These are phyloP conservation scores for Cystobasidium pallidum DNA, from an alignment of 1,284 basidiomycete species.

Conservation along the genomic window DNA sequence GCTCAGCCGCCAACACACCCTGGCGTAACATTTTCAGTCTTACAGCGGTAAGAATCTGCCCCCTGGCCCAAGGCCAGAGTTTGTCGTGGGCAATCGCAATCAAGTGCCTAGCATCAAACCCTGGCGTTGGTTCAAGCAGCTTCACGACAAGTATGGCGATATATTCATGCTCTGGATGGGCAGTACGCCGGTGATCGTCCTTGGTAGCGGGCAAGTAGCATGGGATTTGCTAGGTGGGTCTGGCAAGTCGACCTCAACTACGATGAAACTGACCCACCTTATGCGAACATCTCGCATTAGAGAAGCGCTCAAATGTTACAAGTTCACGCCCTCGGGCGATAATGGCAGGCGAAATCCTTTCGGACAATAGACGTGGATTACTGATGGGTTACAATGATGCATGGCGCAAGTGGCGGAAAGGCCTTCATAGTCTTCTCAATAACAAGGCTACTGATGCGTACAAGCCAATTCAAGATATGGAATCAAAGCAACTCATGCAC, in stretches of 20 bases:
- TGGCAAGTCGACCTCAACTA: background rate
- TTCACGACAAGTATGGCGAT: constrained; percentile 61
- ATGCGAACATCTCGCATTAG: constrained; percentile 46
- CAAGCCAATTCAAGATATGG: constrained; percentile 33
- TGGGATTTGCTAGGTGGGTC: constrained; percentile 60
- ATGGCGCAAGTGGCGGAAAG: constrained; percentile 64
- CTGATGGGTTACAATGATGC: constrained; percentile 61
- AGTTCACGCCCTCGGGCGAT: constrained; percentile 63
- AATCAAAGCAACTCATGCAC: constrained; percentile 31
- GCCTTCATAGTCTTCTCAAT: constrained; percentile 61
- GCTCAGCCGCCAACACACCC: background rate
- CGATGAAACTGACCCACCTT: background rate
- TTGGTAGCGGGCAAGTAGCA: constrained; percentile 62
- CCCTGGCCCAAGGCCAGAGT: constrained; percentile 32
- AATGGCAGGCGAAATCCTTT: constrained; percentile 61
- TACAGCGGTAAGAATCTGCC: constrained; percentile 29
- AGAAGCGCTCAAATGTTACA: constrained; percentile 63
- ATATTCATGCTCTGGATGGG: constrained; percentile 65
- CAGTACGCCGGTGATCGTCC: constrained; percentile 62
- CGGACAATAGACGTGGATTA: constrained; percentile 61
- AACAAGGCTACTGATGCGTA: constrained; percentile 59
- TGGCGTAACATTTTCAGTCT: background rate
- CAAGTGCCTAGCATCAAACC: constrained; percentile 62
- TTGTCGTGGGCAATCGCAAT: constrained; percentile 52
- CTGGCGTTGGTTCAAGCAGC: constrained; percentile 62